Evolutionary conservation across 139 green algal genomes (phyloP), one percentile per base, ranked within the genome.

Genomic region (Pycnococcus provasolii): DNA sequence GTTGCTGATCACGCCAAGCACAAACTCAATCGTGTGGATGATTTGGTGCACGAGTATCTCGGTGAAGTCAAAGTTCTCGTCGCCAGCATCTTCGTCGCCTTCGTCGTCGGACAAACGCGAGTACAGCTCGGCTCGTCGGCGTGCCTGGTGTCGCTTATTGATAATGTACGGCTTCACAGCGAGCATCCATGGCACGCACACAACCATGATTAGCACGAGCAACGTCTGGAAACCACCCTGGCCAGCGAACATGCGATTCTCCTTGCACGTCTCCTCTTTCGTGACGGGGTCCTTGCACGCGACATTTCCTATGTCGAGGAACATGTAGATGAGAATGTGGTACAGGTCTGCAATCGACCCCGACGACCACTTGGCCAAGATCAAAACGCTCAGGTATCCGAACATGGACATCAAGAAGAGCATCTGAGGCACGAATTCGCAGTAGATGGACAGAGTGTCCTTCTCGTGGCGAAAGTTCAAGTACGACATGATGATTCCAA

Each of bases 11-110:
- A 92, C 91, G 3, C 92, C 92, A 72, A 98, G 85, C 64, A 97
- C 92, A 76, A 98, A 98, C 84, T 98, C 92, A 45, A 98, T 97
- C 9, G 92, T 96, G 83, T 98, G 92, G 75, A 97, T 94, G 80
- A 89, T 90, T 81, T 96, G 88, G 73, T 95, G 90, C 68, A 95
- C 89, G 63, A 91, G 76, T 46, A 91, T 68, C 66, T 96, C 88
- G 0, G 79, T 68, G 73, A 93, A 95, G 3, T 95, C 84, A 75
- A 98, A 98, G 40, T 94, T 86, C 62, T 91, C 90, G 46, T 85
- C 82, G 44, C 53, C 71, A 41, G 73, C 53, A 3, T 51, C 73
- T 42, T 41, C 54, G 64, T 68, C 46, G 66, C 53, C 67, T 50
- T 73, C 57, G 53, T 68, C 45, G 42, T 71, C 58, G 60, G 50